phyloP scores from a whole-genome alignment of 805 yeast genomes.

The Saturnispora halmiae region DNA sequence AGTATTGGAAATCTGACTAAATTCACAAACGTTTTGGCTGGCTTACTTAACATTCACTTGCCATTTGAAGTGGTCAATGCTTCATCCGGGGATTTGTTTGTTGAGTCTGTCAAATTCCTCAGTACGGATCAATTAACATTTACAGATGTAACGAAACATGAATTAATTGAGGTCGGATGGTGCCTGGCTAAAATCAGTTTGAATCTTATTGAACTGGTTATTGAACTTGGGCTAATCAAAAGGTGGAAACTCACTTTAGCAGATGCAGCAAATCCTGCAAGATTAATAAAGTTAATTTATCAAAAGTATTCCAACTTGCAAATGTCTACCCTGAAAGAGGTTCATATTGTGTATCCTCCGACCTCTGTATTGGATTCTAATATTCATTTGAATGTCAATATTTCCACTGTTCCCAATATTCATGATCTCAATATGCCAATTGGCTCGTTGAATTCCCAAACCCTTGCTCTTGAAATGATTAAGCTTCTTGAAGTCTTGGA shows the following conservation, averaged over 20 bases:
- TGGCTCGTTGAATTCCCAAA: background rate
- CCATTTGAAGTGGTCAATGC: slow-evolving; percentile 17
- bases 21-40: slow-evolving; percentile 15
- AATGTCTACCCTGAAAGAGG: too few relatives aligned
- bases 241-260: background rate
- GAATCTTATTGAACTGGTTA: slow-evolving; percentile 3
- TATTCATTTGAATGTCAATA: too few relatives aligned
- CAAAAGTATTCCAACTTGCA: background rate
- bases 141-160: slow-evolving; percentile 1
- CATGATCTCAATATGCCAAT: background rate
- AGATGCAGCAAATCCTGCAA: background rate
- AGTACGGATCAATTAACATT: background rate
- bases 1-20: slow-evolving; percentile 18
- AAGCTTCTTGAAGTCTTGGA: background rate
- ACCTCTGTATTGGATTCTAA: too few relatives aligned
- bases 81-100: background rate
- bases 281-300: background rate
- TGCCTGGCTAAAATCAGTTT: slow-evolving; percentile 8
- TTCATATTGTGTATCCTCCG: too few relatives aligned
- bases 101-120: slow-evolving; percentile 3
- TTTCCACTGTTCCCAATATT: background rate
- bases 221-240: background rate
- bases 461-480: background rate
- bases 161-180: slow-evolving; percentile 4
- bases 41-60: slow-evolving; percentile 15